phyloP scores from a whole-genome alignment of 78 protist genomes.

The Ministeria vibrans region DNA sequence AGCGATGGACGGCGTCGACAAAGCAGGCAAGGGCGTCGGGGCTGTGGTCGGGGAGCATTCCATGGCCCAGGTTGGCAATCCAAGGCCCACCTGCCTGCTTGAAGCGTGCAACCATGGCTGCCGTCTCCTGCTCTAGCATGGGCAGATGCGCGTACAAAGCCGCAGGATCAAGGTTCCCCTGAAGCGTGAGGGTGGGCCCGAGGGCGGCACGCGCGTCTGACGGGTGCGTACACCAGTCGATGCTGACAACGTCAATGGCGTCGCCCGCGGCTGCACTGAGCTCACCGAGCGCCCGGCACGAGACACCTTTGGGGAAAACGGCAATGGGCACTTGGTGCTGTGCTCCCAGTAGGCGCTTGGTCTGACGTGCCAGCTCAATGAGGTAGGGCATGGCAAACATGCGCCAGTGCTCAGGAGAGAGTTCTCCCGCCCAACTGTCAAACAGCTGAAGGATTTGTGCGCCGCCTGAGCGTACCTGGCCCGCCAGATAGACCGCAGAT shows the following conservation, averaged over 20 bases:
- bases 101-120: conserved; percentile 39
- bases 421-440: conserved; percentile 78
- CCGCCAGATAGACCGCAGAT: conserved; percentile 49
- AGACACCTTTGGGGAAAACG: conserved; percentile 67
- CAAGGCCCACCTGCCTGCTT: conserved; percentile 36
- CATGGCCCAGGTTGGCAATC: conserved; percentile 78
- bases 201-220: conserved; percentile 22
- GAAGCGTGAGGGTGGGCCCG: conserved; percentile 23
- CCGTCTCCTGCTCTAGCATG: conserved; percentile 26
- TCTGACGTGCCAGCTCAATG: conserved; percentile 22
- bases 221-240: conserved; percentile 74
- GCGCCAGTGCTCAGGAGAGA: conserved; percentile 45
- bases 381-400: conserved; percentile 58
- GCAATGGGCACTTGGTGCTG: conserved; percentile 56
- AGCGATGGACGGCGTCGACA: conserved; percentile 43
- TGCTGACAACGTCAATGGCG: conserved; percentile 6
- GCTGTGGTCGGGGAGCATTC: conserved; percentile 63
- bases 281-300: not conserved
- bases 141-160: conserved; percentile 42
- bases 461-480: conserved; percentile 35
- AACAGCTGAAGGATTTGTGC: conserved; percentile 56
- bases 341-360: conserved; percentile 32
- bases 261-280: not conserved
- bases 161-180: conserved; percentile 83
- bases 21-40: conserved; percentile 38